Evolutionary conservation across 257 asterid genomes (phyloP).

Genomic region (Nicotiana sylvestris): DNA sequence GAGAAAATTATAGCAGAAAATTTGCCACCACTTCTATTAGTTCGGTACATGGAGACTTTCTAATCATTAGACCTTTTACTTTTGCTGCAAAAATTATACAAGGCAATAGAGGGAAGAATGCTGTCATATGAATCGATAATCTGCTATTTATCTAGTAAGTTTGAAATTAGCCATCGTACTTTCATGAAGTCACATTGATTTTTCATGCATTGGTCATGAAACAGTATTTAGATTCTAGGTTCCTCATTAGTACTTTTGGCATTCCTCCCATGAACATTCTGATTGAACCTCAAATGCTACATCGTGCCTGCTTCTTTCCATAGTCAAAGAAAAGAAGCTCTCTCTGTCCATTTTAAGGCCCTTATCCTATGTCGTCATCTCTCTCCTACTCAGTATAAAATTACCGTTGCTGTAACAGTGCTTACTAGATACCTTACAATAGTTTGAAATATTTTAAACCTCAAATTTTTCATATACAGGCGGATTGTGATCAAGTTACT

Average conservation of each 20-base stretch:
- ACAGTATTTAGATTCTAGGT: neutral
- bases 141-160: neutral
- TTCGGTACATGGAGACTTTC: neutral
- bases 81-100: neutral
- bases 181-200: constrained; percentile 6
- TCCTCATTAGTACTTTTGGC: neutral
- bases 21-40: constrained; percentile 4
- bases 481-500: constrained; percentile 93
- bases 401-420: neutral
- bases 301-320: neutral
- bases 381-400: neutral
- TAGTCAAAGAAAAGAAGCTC: neutral
- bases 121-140: neutral
- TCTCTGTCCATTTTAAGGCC: neutral
- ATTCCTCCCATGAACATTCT: neutral
- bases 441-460: neutral
- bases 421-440: neutral
- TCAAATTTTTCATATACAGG: constrained; percentile 42
- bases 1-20: neutral
- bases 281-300: neutral
- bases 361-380: neutral
- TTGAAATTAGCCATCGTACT: neutral
- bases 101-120: neutral
- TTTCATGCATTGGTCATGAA: neutral
- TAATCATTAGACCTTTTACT: neutral